These are phyloP conservation scores for Penicillium hesseltinei DNA, from an alignment of 2,329 filamentous ascomycete species.

Conservation along the genomic window DNA sequence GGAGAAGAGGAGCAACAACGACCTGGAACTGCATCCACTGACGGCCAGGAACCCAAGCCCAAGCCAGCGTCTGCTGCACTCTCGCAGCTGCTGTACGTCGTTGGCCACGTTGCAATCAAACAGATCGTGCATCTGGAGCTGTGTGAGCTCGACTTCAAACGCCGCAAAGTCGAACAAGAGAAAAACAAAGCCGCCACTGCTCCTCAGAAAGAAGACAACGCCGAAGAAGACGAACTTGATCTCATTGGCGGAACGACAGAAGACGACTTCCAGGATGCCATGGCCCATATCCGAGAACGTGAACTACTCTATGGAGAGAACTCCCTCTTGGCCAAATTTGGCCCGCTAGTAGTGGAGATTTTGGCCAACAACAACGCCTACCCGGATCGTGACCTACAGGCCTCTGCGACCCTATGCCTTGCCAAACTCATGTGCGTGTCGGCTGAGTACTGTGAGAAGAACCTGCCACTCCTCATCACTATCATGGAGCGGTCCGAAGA, in stretches of 20 bases:
- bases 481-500: slow-evolving; percentile 95
- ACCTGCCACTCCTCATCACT: slow-evolving; percentile 90
- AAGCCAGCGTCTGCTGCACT: slow-evolving; percentile 69
- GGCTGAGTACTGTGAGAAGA: slow-evolving; percentile 90
- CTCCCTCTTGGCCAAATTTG: slow-evolving; percentile 85
- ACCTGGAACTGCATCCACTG: slow-evolving; percentile 35
- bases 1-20: slow-evolving; percentile 36
- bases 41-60: slow-evolving; percentile 50
- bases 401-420: slow-evolving; percentile 87
- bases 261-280: slow-evolving; percentile 86
- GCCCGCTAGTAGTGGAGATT: slow-evolving; percentile 86
- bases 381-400: slow-evolving; percentile 83
- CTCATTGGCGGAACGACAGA: slow-evolving; percentile 95
- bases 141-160: slow-evolving; percentile 97
- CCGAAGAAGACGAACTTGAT: slow-evolving; percentile 84
- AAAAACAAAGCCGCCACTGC: slow-evolving; percentile 48
- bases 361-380: slow-evolving; percentile 94
- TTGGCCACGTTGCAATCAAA: slow-evolving; percentile 96
- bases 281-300: slow-evolving; percentile 78
- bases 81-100: slow-evolving; percentile 89
- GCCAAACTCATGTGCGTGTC: slow-evolving; percentile 99
- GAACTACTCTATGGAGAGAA: slow-evolving; percentile 79
- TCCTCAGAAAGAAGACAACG: slow-evolving; percentile 51
- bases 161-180: slow-evolving; percentile 66
- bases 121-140: slow-evolving; percentile 97